Conservation (phyloP, 2,329 filamentous ascomycete species). For the Emydomyces testavorans region DNA sequence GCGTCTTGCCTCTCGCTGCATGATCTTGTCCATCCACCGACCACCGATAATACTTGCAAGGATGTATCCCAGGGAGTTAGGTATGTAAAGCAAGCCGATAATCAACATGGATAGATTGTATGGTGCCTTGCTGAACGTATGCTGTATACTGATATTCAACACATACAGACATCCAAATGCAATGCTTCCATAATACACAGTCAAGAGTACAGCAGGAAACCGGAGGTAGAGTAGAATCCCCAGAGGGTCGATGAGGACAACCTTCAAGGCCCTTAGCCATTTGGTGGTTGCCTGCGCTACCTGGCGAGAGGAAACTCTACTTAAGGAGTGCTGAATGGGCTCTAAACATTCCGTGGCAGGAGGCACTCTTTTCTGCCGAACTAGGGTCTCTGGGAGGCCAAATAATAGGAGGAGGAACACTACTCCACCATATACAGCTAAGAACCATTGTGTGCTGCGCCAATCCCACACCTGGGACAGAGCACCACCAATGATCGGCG, state of each 20-base stretch:
- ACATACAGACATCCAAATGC: conserved; percentile 66
- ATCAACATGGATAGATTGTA: conserved; percentile 59
- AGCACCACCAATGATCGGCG: conserved; percentile 64
- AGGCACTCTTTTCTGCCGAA: conserved; percentile 18
- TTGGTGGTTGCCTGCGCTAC: conserved; percentile 49
- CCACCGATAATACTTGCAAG: conserved; percentile 58
- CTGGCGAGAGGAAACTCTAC: conserved; percentile 50
- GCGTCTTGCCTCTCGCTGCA: conserved; percentile 61
- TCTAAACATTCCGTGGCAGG: not conserved
- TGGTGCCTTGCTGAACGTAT: conserved; percentile 53
- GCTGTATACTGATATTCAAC: conserved; percentile 64
- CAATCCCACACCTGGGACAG: conserved; percentile 59
- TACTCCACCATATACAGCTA: conserved; percentile 54
- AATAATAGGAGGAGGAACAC: conserved; percentile 33
- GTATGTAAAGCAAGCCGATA: conserved; percentile 66
- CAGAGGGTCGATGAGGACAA: conserved; percentile 60
- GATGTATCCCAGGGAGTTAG: conserved; percentile 62
- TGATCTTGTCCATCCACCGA: conserved; percentile 68
- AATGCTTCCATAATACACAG: conserved; percentile 61
- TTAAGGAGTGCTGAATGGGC: conserved; percentile 26
- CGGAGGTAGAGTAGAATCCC: conserved; percentile 58
- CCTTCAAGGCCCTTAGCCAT: conserved; percentile 44
- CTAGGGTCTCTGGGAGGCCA: conserved; percentile 36
- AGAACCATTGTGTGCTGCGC: conserved; percentile 68
- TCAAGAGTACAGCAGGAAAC: conserved; percentile 61